Evolutionary conservation across 2,329 filamentous ascomycete genomes (phyloP).

Genomic region (Dichotomopilus funicola): DNA sequence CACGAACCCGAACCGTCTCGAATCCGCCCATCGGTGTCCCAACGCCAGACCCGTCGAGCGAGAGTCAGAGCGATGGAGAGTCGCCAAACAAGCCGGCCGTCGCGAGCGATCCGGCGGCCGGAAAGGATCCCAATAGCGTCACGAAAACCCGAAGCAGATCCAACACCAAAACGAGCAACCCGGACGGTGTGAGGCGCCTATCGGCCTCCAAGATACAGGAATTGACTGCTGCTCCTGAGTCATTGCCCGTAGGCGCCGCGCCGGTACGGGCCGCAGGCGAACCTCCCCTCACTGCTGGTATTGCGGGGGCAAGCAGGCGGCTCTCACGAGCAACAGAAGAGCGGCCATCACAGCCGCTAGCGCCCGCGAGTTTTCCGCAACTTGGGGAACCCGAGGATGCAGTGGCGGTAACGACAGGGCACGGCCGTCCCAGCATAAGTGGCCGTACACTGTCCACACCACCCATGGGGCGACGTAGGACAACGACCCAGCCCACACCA

Average conservation of each 20-base stretch:
- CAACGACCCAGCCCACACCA: constrained; percentile 28
- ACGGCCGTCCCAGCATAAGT: constrained; percentile 23
- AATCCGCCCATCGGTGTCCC: constrained; percentile 18
- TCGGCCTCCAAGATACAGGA: constrained; percentile 54
- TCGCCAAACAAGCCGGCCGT: background rate
- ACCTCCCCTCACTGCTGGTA: constrained; percentile 33
- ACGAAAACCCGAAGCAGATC: constrained; percentile 21
- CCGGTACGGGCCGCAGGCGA: constrained; percentile 31
- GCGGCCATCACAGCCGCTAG: constrained; percentile 17
- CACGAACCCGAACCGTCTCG: constrained; percentile 9
- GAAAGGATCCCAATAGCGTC: constrained; percentile 1
- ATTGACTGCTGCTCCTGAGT: constrained; percentile 50
- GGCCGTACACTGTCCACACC: constrained; percentile 46
- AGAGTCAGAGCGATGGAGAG: constrained; percentile 22
- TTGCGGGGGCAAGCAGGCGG: constrained; percentile 30
- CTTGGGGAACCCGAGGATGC: constrained; percentile 16
- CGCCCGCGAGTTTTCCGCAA: constrained; percentile 13
- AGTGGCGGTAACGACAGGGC: constrained; percentile 27
- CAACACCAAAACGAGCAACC: constrained; percentile 30
- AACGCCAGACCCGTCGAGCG: constrained; percentile 23
- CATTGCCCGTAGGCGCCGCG: constrained; percentile 48
- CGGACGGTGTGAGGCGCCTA: constrained; percentile 45
- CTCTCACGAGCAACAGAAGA: constrained; percentile 31
- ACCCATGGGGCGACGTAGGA: constrained; percentile 38
- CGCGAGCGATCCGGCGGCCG: background rate